Evolutionary conservation across 2,329 filamentous ascomycete species (phyloP).

Genomic region (Exophiala viscosa): DNA sequence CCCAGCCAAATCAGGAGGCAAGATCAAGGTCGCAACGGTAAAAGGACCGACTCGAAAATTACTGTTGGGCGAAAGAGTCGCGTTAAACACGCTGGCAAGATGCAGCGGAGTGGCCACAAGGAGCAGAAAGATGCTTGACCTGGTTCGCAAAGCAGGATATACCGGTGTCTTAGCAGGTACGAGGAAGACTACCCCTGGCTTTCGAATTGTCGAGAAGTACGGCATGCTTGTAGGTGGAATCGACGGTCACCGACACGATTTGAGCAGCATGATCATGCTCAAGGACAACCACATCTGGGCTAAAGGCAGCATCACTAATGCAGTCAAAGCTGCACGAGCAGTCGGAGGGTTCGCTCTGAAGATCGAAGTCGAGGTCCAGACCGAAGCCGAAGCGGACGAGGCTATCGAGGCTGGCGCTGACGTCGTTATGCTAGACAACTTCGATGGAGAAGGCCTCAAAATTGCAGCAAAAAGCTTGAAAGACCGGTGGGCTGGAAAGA

Average conservation of each 20-base stretch:
- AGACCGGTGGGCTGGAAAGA: constrained; percentile 67
- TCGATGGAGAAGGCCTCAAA: constrained; percentile 73
- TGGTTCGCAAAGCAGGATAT: constrained; percentile 66
- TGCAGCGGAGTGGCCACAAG: constrained; percentile 87
- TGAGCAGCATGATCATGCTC: constrained; percentile 95
- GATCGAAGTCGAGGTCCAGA: constrained; percentile 93
- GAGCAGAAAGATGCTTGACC: constrained; percentile 53
- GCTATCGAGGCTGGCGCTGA: constrained; percentile 88
- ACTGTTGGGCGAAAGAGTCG: constrained; percentile 88
- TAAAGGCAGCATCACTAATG: constrained; percentile 66
- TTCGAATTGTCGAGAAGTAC: constrained; percentile 95
- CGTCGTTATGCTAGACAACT: constrained; percentile 97
- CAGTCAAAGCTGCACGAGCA: constrained; percentile 76
- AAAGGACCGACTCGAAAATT: constrained; percentile 76
- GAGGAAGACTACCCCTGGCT: constrained; percentile 93
- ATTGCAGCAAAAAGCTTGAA: constrained; percentile 71
- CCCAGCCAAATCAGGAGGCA: constrained; percentile 49
- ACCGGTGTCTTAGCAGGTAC: constrained; percentile 84
- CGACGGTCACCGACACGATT: constrained; percentile 85
- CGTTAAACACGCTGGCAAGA: constrained; percentile 81
- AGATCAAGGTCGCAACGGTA: constrained; percentile 72
- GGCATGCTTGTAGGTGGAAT: constrained; percentile 93
- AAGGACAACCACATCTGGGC: constrained; percentile 99
- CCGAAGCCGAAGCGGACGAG: constrained; percentile 81
- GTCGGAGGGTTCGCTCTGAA: constrained; percentile 88